phyloP scores from a whole-genome alignment of 306 rosid species.

The Lagenaria siceraria region DNA sequence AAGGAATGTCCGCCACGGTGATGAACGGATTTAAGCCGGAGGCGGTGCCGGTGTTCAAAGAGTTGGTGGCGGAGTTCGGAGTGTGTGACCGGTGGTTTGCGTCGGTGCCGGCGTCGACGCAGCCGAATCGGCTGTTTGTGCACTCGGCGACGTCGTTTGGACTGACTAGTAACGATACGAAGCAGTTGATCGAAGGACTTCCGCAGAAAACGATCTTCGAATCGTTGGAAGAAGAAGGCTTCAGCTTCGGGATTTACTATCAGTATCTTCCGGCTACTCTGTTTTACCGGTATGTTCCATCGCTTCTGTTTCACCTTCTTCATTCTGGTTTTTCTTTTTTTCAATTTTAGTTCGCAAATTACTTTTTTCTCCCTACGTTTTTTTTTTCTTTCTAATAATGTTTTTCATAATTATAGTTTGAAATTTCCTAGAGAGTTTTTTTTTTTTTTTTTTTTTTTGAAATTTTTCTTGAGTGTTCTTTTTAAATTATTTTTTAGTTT shows the following conservation, averaged over 20 bases:
- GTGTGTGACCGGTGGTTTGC: conserved; percentile 81
- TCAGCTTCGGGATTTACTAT: conserved; percentile 59
- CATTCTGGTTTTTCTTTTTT: not conserved
- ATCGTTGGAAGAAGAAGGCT: conserved; percentile 50
- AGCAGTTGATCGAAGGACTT: conserved; percentile 39
- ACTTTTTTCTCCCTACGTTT: not conserved
- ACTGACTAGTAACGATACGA: conserved; percentile 32
- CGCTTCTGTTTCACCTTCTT: not conserved
- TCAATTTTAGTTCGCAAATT: not conserved
- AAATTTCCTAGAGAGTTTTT: not conserved
- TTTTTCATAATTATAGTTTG: not conserved
- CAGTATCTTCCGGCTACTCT: conserved; percentile 49
- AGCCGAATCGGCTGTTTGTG: conserved; percentile 63
- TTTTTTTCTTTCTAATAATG: not conserved
- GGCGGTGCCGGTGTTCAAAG: conserved; percentile 31
- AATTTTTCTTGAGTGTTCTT: no score
- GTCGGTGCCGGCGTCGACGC: conserved; percentile 59
- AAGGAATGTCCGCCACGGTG: conserved; percentile 34
- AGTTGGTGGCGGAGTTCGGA: conserved; percentile 50
- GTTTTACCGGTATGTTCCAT: conserved; percentile 37
- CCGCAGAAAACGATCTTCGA: conserved; percentile 85
- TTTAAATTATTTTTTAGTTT: no score
- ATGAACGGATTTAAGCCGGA: conserved; percentile 67
- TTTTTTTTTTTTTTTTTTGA: no score
- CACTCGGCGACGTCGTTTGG: conserved; percentile 84